Conservation (phyloP, 257 asterid genomes). For the Ballota nigra region DNA sequence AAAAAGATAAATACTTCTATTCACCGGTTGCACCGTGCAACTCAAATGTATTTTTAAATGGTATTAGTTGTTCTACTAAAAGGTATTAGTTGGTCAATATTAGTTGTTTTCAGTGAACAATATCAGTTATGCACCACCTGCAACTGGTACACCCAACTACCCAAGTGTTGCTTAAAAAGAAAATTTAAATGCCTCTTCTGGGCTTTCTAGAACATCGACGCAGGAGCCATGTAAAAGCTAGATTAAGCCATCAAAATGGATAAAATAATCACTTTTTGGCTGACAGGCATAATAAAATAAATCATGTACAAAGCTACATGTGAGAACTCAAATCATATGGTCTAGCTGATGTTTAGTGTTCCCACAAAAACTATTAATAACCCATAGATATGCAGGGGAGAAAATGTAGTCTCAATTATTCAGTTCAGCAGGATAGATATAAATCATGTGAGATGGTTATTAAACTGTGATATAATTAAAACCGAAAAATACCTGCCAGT, state of each 20-base stretch:
- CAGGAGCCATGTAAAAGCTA: neutral
- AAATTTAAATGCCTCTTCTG: too few species aligned
- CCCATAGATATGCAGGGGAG: neutral
- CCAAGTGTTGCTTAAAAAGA: too few species aligned
- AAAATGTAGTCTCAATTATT: neutral
- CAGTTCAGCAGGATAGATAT: conserved; percentile 9
- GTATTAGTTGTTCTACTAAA: too few species aligned
- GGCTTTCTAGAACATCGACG: neutral
- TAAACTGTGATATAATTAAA: conserved; percentile 14
- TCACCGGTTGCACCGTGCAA: too few species aligned
- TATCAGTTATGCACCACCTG: too few species aligned
- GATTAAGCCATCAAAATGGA: neutral
- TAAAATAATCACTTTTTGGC: neutral
- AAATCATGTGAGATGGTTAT: neutral
- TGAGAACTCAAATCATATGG: neutral
- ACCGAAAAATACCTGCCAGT: conserved; percentile 68
- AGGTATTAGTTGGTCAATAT: too few species aligned
- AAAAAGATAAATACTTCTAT: neutral
- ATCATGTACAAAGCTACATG: neutral
- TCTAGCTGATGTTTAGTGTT: neutral
- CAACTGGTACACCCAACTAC: too few species aligned
- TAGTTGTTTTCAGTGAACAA: too few species aligned
- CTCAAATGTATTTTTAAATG: too few species aligned
- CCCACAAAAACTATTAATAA: neutral
- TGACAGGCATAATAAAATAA: neutral